Base-by-base conservation (phyloP, 2,329 filamentous ascomycete genomes). In the Hymenoscyphus infarciens region DNA sequence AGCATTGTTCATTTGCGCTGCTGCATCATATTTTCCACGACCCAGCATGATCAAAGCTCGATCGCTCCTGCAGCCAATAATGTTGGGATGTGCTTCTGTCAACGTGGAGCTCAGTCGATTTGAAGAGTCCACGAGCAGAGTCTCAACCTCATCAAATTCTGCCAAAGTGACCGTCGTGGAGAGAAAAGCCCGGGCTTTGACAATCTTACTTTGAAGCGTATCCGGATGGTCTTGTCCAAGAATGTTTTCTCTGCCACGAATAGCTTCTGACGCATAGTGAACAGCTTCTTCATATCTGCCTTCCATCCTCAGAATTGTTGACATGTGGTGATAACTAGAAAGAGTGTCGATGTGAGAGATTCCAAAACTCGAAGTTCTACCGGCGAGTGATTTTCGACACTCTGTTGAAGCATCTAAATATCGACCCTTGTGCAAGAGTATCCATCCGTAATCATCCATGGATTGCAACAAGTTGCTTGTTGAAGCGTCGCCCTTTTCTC, bases 11-110 rank as follows among this genome's bases (percentile, higher is more conserved):
- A 69, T 65, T 15, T 67, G 61, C 57, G 68, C 65, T 15, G 70
- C 64, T 35, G 63, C 64, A 3, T 68, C 67, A 42, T 72, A 72
- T 33, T 67, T 67, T 3, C 70, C 70, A 55, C 67, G 65, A 19
- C 62, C 63, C 7, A 68, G 38, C 59, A 67, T 63, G 39, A 69
- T 66, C 2, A 66, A 53, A 13, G 70, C 67, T 19, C 70, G 63
- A 56, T 68, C 67, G 53, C 68, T 69, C 31, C 63, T 64, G 49
- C 67, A 70, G 3, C 62, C 57, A 15, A 69, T 45, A 15, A 71
- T 66, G 15, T 66, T 52, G 11, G 69, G 69, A 55, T 71, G 69
- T 7, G 62, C 57, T 52, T 64, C 66, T 6, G 66, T 66, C 7
- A 71, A 53, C 2, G 57, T 62, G 4, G 57, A 19, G 27, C 61